Base-by-base conservation (phyloP, 2,329 filamentous ascomycete genomes). In the Stemphylium lycopersici region DNA sequence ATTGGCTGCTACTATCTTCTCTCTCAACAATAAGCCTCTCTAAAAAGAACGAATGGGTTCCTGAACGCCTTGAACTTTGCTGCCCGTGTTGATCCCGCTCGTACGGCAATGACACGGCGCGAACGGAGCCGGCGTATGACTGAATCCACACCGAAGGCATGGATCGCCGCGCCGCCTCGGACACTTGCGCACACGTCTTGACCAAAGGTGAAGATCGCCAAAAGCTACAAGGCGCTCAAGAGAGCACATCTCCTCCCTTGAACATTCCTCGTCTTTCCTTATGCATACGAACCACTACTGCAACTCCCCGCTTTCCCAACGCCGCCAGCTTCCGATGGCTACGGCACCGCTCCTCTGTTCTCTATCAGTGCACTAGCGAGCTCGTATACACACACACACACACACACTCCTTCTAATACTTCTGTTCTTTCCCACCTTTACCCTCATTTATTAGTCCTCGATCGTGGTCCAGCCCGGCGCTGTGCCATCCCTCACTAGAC, bases 171-270 rank as follows among this genome's bases (percentile, higher is more conserved):
- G 48, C 48, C 54, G 60, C 53, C 56, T 61, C 56, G 53, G 56
- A 48, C 49, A 49, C 46, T 57, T 54, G 56, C 50, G 46, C 53
- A 57, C 54, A 54, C 41, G 41, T 48, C 58, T 54, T 59, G 56
- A 54, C 61, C 53, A 60, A 55, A 59, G 61, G 61, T 61, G 59
- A 64, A 20, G 62, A 65, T 65, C 63, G 59, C 45, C 62, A 26
- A 32, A 40, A 38, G 39, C 53, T 42, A 24, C 36, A 38, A 51
- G 41, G 49, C 26, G 37, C 56, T 52, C 42, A 47, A 49, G 48
- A 59, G 26, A n/a, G 34, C 40, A 40, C 47, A 41, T 37, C 39
- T 36, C 55, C 34, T 47, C 51, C 38, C 47, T 53, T 55, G 26
- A 56, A 39, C 40, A 15, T 26, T 43, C 48, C 33, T 40, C 37